phyloP scores from a whole-genome alignment of 2,329 filamentous ascomycete genomes.

The Trichoderma endophyticum region DNA sequence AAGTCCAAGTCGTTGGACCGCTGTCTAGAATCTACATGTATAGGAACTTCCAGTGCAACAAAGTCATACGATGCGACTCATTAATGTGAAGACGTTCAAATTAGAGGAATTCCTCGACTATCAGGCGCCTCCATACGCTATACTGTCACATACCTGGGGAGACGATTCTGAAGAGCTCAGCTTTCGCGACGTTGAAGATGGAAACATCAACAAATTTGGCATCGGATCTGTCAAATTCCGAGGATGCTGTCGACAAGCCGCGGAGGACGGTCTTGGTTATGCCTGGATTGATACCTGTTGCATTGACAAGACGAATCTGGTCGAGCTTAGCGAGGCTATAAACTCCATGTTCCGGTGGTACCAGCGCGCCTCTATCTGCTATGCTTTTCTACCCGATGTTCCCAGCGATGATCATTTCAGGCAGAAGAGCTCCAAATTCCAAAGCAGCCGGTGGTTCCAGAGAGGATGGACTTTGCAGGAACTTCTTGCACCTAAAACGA shows the following conservation, averaged over 20 bases:
- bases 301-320: conserved; percentile 20
- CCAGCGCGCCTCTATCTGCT: conserved; percentile 15
- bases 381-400: conserved; percentile 21
- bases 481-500: conserved; percentile 24
- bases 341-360: conserved; percentile 25
- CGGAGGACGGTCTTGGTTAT: conserved; percentile 19
- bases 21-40: not conserved
- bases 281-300: conserved; percentile 24
- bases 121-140: conserved; percentile 27
- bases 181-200: conserved; percentile 1
- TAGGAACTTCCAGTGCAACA: not conserved
- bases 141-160: conserved; percentile 34
- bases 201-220: not conserved
- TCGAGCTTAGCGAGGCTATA: conserved; percentile 22
- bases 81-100: conserved; percentile 23
- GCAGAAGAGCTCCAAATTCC: conserved; percentile 11
- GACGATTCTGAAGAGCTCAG: conserved; percentile 4
- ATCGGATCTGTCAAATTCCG: conserved; percentile 4
- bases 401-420: not conserved
- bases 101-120: conserved; percentile 24
- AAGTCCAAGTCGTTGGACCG: not conserved
- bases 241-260: conserved; percentile 19
- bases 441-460: conserved; percentile 23
- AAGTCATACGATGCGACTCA: conserved; percentile 24
- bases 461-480: conserved; percentile 28